Percentiles rank a stretch among this genome's conserved stretches.
Evolutionary conservation across 345 rosid species (phyloP).

Genomic region (Syzygium aqueum): DNA sequence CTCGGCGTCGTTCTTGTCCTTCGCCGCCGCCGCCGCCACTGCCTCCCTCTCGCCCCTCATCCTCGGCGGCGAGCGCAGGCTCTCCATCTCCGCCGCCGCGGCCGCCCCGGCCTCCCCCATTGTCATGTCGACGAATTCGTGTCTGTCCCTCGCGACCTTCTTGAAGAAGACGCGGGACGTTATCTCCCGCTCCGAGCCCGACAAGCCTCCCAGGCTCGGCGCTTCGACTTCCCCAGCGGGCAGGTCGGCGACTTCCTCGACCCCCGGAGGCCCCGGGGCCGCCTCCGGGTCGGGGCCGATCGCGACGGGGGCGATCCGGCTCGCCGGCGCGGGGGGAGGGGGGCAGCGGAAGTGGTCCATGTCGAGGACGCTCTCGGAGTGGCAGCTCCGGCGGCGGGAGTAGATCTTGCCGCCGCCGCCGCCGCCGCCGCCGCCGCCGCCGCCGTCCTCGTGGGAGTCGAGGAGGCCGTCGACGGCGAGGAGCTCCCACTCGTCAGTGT

Average conservation of each 20-base stretch:
- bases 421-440: constrained; percentile 10
- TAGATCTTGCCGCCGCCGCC: constrained; percentile 6
- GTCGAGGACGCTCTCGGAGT: constrained; percentile 21
- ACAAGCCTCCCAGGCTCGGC: constrained; percentile 15
- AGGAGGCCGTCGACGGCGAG: constrained; percentile 42
- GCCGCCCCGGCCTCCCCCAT: constrained; percentile 31
- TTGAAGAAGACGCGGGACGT: constrained; percentile 69
- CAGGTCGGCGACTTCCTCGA: constrained; percentile 14
- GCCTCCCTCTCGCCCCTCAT: neutral
- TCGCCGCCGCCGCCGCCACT: neutral
- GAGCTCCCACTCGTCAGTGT: constrained; percentile 84
- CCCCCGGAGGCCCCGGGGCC: constrained; percentile 11
- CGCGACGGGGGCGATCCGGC: constrained; percentile 45
- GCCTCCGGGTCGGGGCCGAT: constrained; percentile 42
- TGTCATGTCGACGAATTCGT: constrained; percentile 95
- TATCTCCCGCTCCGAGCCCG: constrained; percentile 10
- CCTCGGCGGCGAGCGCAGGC: constrained; percentile 29
- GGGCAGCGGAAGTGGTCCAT: constrained; percentile 39
- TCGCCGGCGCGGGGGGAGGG: constrained; percentile 13
- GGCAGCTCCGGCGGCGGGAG: constrained; percentile 20
- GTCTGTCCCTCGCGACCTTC: constrained; percentile 54
- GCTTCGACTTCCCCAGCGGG: neutral
- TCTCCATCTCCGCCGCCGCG: constrained; percentile 3
- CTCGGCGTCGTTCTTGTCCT: neutral
- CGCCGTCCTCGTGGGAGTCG: constrained; percentile 37